Base-by-base conservation (phyloP, 768 basidiomycete genomes). In the Coprinopsis cinerea region DNA sequence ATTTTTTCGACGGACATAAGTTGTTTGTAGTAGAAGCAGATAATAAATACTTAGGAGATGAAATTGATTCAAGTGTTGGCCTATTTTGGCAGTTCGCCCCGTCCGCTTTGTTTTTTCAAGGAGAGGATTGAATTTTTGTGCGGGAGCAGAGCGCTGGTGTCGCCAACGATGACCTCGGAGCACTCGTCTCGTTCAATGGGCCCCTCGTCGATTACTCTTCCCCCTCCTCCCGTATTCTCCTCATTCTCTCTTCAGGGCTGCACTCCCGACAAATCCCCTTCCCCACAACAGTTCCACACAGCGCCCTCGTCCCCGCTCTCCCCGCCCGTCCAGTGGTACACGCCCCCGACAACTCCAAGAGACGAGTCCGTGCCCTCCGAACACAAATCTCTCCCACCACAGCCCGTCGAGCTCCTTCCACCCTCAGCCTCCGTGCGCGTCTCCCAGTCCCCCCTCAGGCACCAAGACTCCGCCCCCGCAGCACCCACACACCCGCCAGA, bases 251-350 rank as follows among this genome's bases (percentile, higher is more conserved):
- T 69, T 67, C 53, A 59, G 68, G 46, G 54, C 62, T 37, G 62
- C 61, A 39, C 67, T 63, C 62, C 67, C 40, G 65, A 65, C 49
- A 39, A 36, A 6, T 67, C 64, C 58, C 51, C 61, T 56, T 48
- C 64, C 60, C 37, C 62, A 39, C 22, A 34, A 37, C 59, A 67
- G 51, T 78, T 77, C 53, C 69, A 68, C 57, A 75, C 77, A 3
- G 75, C 78, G 2, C 78, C 75, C 22, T 71, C 71, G 4, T 61
- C 53, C 47, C 61, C 56, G 15, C 51, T 61, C 39, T 60, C 62
- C 56, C 62, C 61, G 52, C 62, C 53, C 53, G 49, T 57, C 10
- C 45, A 53, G 18, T 68, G 60, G 51, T 69, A 61, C 59, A 71
- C 66, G 52, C 74, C 56, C 52, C 77, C 59, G 44, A 66, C 66